A percentile compares a stretch with the other conserved stretches of the same genome.
These are phyloP conservation scores for Lipomyces sp. DNA, from an alignment of 805 yeast genomes.

Conservation along the genomic window DNA sequence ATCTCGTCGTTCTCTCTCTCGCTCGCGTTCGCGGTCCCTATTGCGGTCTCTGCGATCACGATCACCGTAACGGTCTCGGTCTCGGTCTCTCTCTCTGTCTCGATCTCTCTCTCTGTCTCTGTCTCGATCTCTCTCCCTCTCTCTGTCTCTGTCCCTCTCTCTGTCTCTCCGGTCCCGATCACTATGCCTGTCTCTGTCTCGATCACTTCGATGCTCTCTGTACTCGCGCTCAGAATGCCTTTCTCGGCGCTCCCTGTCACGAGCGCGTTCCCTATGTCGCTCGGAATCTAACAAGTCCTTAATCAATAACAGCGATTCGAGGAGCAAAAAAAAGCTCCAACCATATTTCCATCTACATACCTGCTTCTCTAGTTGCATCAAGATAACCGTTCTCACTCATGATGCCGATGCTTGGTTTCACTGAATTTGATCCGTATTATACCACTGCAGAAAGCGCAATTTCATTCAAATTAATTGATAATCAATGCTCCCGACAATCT, in stretches of 20 bases:
- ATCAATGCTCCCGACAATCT: not conserved
- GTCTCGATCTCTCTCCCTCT: constrained; percentile 35
- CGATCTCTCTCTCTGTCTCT: constrained; percentile 34
- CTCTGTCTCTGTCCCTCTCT: constrained; percentile 32
- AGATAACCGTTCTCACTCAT: constrained; percentile 36
- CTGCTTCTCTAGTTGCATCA: constrained; percentile 33
- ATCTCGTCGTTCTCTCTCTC: constrained; percentile 25
- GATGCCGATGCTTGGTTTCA: not conserved
- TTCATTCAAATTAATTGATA: not conserved
- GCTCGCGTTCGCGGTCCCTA: constrained; percentile 34
- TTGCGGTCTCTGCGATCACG: constrained; percentile 35
- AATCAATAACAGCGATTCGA: not conserved
- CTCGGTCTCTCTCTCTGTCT: constrained; percentile 26
- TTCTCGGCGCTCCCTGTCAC: constrained; percentile 35
- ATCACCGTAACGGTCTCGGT: constrained; percentile 34
- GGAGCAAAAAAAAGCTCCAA: not conserved
- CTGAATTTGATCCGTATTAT: not conserved
- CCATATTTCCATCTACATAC: constrained; percentile 17
- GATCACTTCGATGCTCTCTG: constrained; percentile 32
- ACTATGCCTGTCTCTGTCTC: constrained; percentile 33
- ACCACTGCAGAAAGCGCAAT: not conserved
- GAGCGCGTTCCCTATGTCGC: constrained; percentile 36
- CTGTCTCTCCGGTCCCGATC: constrained; percentile 35
- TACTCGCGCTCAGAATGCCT: constrained; percentile 28
- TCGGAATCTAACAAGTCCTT: constrained; percentile 25